Conservation (phyloP, 306 rosid genomes). For the Castanopsis chinensis region DNA sequence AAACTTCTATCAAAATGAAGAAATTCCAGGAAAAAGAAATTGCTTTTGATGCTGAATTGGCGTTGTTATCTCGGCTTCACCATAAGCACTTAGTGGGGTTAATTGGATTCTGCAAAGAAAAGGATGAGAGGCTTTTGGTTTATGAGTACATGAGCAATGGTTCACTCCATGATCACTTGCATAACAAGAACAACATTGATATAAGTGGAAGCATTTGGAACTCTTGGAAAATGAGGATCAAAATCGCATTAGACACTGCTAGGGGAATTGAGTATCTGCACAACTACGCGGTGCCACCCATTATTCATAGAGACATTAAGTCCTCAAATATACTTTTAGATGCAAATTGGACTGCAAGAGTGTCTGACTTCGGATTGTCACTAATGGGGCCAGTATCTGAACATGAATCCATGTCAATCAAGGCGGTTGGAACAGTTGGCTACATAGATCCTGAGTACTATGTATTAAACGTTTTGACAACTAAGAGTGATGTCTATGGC, state of each 20-base stretch:
- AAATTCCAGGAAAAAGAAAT: constrained; percentile 37
- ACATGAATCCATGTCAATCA: constrained; percentile 3
- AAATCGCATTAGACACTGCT: constrained; percentile 41
- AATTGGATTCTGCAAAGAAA: constrained; percentile 43
- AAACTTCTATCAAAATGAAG: constrained; percentile 17
- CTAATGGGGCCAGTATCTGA: constrained; percentile 21
- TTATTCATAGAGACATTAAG: constrained; percentile 53
- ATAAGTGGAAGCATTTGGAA: constrained; percentile 19
- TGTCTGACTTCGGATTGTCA: constrained; percentile 49
- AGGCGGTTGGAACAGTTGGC: constrained; percentile 49
- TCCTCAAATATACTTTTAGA: constrained; percentile 52
- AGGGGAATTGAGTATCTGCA: constrained; percentile 55
- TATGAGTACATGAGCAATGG: constrained; percentile 50
- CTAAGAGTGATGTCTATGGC: constrained; percentile 45
- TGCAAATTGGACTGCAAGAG: constrained; percentile 32
- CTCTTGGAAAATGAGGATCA: constrained; percentile 46
- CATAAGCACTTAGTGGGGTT: constrained; percentile 47
- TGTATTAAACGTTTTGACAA: constrained; percentile 34
- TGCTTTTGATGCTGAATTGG: constrained; percentile 40
- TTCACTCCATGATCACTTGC: constrained; percentile 44
- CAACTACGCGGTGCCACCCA: constrained; percentile 48
- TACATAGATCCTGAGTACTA: constrained; percentile 56
- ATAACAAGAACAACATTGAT: constrained; percentile 21
- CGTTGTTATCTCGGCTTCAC: constrained; percentile 34
- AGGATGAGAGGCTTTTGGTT: constrained; percentile 40